These are phyloP conservation scores for Amanita brunnescens DNA, from an alignment of 768 basidiomycete genomes.

Conservation along the genomic window DNA sequence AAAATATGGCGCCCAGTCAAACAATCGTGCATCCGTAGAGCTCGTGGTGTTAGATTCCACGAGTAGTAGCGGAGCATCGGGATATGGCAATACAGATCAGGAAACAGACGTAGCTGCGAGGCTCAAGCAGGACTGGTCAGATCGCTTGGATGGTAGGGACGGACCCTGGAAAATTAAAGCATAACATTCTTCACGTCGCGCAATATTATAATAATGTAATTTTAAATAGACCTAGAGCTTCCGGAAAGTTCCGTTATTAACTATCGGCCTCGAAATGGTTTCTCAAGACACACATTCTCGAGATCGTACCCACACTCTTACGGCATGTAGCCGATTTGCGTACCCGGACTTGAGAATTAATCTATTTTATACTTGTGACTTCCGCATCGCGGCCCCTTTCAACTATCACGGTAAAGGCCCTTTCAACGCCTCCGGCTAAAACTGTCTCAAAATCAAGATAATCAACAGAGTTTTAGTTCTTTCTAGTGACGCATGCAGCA, in stretches of 20 bases:
- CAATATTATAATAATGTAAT: neutral
- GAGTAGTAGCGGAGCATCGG: neutral
- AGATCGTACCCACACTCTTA: too few relatives aligned
- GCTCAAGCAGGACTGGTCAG: constrained; percentile 4
- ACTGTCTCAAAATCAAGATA: too few relatives aligned
- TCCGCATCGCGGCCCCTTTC: too few relatives aligned
- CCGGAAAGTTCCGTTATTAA: neutral
- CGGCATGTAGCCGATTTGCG: too few relatives aligned
- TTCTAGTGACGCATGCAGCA: too few relatives aligned
- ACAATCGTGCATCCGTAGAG: neutral
- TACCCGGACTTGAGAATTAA: too few relatives aligned
- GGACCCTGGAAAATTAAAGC: neutral
- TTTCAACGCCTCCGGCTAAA: too few relatives aligned
- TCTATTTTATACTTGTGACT: too few relatives aligned
- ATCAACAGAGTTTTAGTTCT: too few relatives aligned
- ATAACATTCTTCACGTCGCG: neutral
- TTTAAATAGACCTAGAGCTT: neutral
- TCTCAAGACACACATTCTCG: too few relatives aligned
- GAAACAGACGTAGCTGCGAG: neutral
- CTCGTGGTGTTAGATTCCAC: neutral
- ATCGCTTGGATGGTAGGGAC: neutral
- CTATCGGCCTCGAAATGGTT: too few relatives aligned
- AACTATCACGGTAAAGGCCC: too few relatives aligned
- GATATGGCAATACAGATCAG: neutral
- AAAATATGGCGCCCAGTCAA: neutral